phyloP scores from a whole-genome alignment of 1,139 yeast species.

The Hyphopichia wangnamkhiaoensis region DNA sequence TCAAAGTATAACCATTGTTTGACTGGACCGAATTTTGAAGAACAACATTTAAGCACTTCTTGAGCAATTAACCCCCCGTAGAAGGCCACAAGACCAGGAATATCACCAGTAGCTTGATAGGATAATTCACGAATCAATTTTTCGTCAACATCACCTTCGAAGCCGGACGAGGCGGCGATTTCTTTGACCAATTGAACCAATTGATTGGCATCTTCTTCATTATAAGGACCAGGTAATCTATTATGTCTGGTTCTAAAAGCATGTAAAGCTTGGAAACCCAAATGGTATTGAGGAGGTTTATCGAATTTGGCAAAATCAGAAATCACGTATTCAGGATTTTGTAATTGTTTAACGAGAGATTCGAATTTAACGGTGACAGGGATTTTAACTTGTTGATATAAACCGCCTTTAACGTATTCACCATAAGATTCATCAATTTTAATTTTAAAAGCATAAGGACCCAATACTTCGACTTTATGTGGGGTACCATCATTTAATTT shows the following conservation, averaged over 20 bases:
- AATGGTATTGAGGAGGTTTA: constrained; percentile 84
- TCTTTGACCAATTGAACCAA: constrained; percentile 63
- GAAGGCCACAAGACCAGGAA: constrained; percentile 88
- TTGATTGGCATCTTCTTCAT: constrained; percentile 74
- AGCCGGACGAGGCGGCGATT: constrained; percentile 59
- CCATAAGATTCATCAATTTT: constrained; percentile 58
- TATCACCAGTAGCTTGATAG: constrained; percentile 86
- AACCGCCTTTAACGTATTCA: constrained; percentile 77
- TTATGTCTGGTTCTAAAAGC: constrained; percentile 65
- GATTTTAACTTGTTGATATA: constrained; percentile 88
- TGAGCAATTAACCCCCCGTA: constrained; percentile 96
- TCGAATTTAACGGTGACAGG: constrained; percentile 68
- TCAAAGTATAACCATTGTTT: constrained; percentile 93
- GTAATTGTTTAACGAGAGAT: constrained; percentile 63
- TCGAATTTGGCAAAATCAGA: constrained; percentile 95
- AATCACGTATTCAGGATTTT: constrained; percentile 73
- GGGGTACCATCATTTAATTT: constrained; percentile 71
- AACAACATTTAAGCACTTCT: constrained; percentile 91
- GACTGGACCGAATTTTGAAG: constrained; percentile 90
- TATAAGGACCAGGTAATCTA: constrained; percentile 72
- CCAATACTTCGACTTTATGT: constrained; percentile 77
- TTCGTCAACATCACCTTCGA: constrained; percentile 58
- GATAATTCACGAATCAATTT: constrained; percentile 70
- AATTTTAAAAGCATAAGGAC: constrained; percentile 89
- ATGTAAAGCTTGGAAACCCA: constrained; percentile 89